These are phyloP conservation scores for Oenanthe javanica DNA, from an alignment of 140 eudicot genomes.

Conservation along the genomic window DNA sequence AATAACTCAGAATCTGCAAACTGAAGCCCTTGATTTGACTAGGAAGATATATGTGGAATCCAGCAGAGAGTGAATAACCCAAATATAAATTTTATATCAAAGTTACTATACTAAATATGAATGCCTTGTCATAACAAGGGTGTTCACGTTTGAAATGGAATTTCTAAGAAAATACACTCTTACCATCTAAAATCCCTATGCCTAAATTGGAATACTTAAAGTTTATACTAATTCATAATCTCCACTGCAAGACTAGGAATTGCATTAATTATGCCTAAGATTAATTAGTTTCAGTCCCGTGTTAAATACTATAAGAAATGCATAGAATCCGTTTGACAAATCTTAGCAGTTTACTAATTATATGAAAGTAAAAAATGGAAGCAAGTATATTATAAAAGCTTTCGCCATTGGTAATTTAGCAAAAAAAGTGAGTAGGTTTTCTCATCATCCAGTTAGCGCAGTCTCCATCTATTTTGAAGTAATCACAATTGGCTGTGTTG, in stretches of 20 bases:
- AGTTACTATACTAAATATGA: not conserved
- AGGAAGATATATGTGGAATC: not conserved
- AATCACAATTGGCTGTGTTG: not conserved
- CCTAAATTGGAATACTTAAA: not conserved
- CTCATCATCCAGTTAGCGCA: not conserved
- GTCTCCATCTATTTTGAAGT: not conserved
- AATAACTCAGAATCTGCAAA: not conserved
- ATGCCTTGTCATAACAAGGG: not conserved
- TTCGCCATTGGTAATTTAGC: not conserved
- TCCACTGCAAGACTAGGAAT: not conserved
- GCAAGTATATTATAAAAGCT: not conserved
- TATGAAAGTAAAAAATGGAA: not conserved
- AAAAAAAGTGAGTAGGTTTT: not conserved
- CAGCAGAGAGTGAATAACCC: not conserved
- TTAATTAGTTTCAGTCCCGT: not conserved
- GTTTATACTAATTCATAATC: not conserved
- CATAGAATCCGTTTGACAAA: not conserved
- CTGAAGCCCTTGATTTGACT: not conserved
- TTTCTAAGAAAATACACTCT: not conserved
- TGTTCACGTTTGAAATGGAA: not conserved
- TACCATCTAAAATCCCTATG: not conserved
- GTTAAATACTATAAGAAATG: not conserved
- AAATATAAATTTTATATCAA: not conserved
- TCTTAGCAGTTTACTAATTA: not conserved
- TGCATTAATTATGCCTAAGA: not conserved